Evolutionary conservation across 1,139 yeast species (phyloP).

Genomic region (Sugiyamaella pinicola): DNA sequence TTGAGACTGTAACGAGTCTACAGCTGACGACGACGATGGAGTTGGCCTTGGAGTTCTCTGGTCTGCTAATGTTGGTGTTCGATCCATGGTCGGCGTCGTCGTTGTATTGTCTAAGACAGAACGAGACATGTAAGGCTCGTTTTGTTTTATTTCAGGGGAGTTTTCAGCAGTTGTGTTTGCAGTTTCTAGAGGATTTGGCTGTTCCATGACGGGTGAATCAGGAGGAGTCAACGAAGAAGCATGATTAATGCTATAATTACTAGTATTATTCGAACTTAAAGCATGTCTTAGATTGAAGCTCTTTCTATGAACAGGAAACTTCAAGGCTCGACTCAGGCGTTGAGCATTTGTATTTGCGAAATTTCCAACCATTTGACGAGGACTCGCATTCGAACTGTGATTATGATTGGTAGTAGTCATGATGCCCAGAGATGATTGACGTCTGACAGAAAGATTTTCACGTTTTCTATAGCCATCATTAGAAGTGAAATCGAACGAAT

Average conservation of each 20-base stretch:
- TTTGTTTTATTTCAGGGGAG: constrained; percentile 3
- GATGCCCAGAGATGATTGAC: constrained; percentile 10
- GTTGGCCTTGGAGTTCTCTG: constrained; percentile 4
- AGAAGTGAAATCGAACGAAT: constrained; percentile 17
- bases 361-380: constrained; percentile 9
- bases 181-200: neutral
- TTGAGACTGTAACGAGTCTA: constrained; percentile 3
- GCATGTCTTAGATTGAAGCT: constrained; percentile 18
- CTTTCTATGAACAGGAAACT: constrained; percentile 19
- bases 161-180: constrained; percentile 1
- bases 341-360: constrained; percentile 12
- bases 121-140: neutral
- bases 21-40: neutral
- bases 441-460: neutral
- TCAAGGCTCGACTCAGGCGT: constrained; percentile 13
- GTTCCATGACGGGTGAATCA: constrained; percentile 15
- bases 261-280: constrained; percentile 4
- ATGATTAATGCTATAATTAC: constrained; percentile 1
- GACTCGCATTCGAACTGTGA: constrained; percentile 7
- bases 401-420: neutral
- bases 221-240: constrained; percentile 18
- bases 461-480: neutral
- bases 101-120: constrained; percentile 8
- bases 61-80: constrained; percentile 12
- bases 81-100: neutral